phyloP scores from a whole-genome alignment of 2,329 filamentous ascomycete genomes.

The Aureobasidium sp. region DNA sequence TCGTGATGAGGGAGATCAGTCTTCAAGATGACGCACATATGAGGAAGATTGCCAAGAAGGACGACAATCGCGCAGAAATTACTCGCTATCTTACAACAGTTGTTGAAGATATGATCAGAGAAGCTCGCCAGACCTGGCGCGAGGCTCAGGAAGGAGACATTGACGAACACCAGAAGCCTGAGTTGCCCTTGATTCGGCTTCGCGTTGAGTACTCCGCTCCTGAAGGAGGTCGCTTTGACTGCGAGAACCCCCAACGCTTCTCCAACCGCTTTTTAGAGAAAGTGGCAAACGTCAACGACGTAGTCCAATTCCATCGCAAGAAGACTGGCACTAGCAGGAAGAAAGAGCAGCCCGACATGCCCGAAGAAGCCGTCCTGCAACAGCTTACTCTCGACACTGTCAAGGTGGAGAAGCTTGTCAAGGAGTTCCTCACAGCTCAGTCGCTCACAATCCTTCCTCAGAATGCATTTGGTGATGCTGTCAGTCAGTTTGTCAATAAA shows the following conservation, averaged over 20 bases:
- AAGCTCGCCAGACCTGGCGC: constrained; percentile 76
- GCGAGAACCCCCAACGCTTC: constrained; percentile 92
- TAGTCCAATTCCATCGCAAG: constrained; percentile 87
- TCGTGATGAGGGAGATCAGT: constrained; percentile 76
- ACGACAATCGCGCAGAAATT: constrained; percentile 75
- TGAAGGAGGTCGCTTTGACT: constrained; percentile 78
- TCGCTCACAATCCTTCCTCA: constrained; percentile 89
- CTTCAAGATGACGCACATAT: constrained; percentile 70
- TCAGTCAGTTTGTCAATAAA: constrained; percentile 88
- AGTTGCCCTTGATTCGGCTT: constrained; percentile 77
- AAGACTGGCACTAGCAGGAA: constrained; percentile 54
- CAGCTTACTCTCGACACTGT: constrained; percentile 64
- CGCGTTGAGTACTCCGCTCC: constrained; percentile 85
- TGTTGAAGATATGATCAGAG: constrained; percentile 78
- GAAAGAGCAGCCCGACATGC: constrained; percentile 50
- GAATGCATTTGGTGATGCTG: constrained; percentile 86
- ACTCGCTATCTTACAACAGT: constrained; percentile 69
- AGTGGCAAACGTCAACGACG: constrained; percentile 90
- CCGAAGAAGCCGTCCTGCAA: constrained; percentile 57
- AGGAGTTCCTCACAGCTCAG: constrained; percentile 79
- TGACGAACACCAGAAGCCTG: constrained; percentile 54
- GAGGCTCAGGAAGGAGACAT: constrained; percentile 62
- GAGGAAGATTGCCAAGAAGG: constrained; percentile 68
- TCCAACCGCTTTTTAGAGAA: constrained; percentile 86
- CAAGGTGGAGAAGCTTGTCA: constrained; percentile 81